Base-by-base conservation (phyloP, 1,284 basidiomycete genomes). In the Vanrija sp. region DNA sequence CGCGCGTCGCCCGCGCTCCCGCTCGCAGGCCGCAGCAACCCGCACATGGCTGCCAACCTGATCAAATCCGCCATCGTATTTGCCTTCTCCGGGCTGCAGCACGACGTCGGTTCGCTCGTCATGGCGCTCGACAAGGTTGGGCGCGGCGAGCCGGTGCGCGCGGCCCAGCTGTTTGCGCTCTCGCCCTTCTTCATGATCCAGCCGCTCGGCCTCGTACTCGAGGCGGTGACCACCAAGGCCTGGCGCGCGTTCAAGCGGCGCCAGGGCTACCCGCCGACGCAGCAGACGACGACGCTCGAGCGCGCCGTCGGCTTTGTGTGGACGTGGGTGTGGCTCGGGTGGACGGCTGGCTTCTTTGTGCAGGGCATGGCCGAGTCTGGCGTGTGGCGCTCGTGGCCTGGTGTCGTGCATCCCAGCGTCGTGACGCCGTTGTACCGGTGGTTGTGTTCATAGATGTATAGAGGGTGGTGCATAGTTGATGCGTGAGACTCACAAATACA, bases 281-380 rank as follows among this genome's bases (percentile, higher is more conserved):
- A 16, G 23, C 25, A 9, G 4, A 2, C 27, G n/a, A 64, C 60
- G 55, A 53, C 60, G 8, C 15, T 59, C 3, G 72, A 74, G 54
- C 35, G 71, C 22, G 18, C 57, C 2, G 36, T 71, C 6, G 69
- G 68, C 0, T 72, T 72, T 47, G 56, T 59, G 1, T 68, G 63
- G 65, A 71, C 67, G 3, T 74, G 72, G 72, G 47, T 63, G 18
- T 72, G 64, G 64, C 55, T 74, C 8, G 71, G 72, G 1, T 68
- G 63, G 65, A 66, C 65, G 7, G 71, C 72, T 0, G 49, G 59
- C 14, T 69, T 54, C 53, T 71, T 67, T 35, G 68, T 74, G 3
- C 55, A 65, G 15, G 69, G 68, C 9, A 46, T 67, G 54, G 54
- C 62, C 12, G 56, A 56, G 44, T 24, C 61, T 5, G 67, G 67